Evolutionary conservation across 306 rosid genomes (phyloP), one percentile per base, ranked within the genome.

Genomic region (Oemleria cerasiformis): DNA sequence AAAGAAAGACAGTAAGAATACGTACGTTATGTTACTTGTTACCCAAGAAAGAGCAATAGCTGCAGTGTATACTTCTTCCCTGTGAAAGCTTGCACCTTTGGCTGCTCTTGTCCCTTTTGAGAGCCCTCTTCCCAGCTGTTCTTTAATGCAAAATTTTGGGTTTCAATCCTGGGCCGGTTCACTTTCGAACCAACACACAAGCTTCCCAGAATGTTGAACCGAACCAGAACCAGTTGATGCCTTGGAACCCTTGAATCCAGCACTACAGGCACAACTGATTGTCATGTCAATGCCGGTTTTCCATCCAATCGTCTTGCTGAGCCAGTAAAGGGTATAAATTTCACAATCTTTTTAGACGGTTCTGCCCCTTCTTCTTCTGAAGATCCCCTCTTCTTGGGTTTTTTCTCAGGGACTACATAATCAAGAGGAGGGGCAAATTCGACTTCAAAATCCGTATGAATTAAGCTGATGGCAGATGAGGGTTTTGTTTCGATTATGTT

Each of bases 301-400:
- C 76, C 76, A 49, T 62, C 53, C 68, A 72, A 62, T 20, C 62
- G 42, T 17, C 41, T 62, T 1, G 49, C 62, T 8, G 49, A 20
- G n/a, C 76, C 76, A 8, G 20, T 62, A 23, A 72, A 72, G 9
- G 53, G 17, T 3, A 40, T 20, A 50, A 72, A 72, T n/a, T 62
- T 62, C 0, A 41, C 54, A 14, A 16, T 62, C 30, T 61, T 21
- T 34, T 36, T 7, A 3, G 36, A 13, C 7, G 16, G 1, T 3
- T 59, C 10, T 13, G 13, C 45, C 7, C 4, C 53, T 20, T 16
- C 11, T 7, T 45, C 0, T 5, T 21, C 90, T 81, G 80, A 59
- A 45, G 19, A 56, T 45, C 83, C 84, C 85, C 75, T 81, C 75
- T 53, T 17, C 30, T n/a, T 0, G 39, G 56, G 20, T 51, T 70